phyloP scores from a whole-genome alignment of 2,329 filamentous ascomycete species.

The Alternaria dauci region DNA sequence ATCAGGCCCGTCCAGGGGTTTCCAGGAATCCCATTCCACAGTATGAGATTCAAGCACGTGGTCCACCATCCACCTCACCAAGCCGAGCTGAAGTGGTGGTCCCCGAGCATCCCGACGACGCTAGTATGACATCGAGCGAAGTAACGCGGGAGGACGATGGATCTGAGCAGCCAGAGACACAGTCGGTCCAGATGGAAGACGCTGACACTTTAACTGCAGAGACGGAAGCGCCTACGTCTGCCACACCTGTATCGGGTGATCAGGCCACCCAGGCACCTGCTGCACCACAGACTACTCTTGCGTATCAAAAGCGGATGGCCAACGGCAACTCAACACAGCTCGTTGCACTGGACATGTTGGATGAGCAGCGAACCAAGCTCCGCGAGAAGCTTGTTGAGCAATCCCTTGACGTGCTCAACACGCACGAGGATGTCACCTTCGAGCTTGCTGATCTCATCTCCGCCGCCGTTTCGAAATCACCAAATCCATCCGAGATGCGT shows the following conservation, averaged over 20 bases:
- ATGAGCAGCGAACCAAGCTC: constrained; percentile 75
- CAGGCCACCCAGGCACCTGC: constrained; percentile 22
- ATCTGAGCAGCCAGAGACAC: constrained; percentile 40
- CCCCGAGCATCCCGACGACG: constrained; percentile 39
- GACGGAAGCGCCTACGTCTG: constrained; percentile 19
- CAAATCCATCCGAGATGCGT: constrained; percentile 65
- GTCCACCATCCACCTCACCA: constrained; percentile 40
- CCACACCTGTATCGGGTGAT: constrained; percentile 30
- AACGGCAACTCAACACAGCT: constrained; percentile 48
- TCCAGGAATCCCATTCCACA: constrained; percentile 72
- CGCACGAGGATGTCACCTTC: constrained; percentile 87
- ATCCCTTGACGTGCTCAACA: constrained; percentile 87
- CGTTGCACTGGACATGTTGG: constrained; percentile 79
- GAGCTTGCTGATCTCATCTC: constrained; percentile 88
- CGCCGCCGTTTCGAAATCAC: constrained; percentile 71
- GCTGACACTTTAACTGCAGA: constrained; percentile 27
- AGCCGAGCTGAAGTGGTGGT: constrained; percentile 47
- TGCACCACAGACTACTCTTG: constrained; percentile 36
- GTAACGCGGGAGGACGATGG: constrained; percentile 36
- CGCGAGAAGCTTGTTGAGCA: constrained; percentile 84
- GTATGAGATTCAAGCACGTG: constrained; percentile 47
- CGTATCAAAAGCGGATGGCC: constrained; percentile 46
- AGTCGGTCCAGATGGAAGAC: constrained; percentile 54
- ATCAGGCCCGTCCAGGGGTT: constrained; percentile 66
- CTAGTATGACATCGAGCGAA: constrained; percentile 39